A percentile compares a stretch with the other conserved stretches of the same genome.
Evolutionary conservation across 2,329 filamentous ascomycete species (phyloP).

Genomic region (Fusarium chaquense): DNA sequence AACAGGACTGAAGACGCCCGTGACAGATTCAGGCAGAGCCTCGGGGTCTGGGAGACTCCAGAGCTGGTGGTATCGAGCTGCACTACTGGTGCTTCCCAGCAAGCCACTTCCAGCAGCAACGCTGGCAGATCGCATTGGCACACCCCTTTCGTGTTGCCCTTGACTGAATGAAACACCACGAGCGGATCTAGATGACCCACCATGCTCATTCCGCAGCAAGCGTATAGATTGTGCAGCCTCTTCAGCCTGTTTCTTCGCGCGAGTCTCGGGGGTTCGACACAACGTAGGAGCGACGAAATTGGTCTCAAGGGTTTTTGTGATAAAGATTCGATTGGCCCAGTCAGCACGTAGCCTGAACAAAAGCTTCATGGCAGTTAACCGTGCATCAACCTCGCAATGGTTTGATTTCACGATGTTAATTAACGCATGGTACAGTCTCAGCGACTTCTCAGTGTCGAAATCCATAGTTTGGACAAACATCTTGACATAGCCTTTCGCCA

Average conservation of each 20-base stretch:
- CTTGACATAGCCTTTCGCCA: slow-evolving; percentile 76
- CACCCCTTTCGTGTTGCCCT: slow-evolving; percentile 58
- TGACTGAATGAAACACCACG: slow-evolving; percentile 68
- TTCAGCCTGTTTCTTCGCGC: slow-evolving; percentile 64
- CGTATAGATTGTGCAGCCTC: slow-evolving; percentile 62
- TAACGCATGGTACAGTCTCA: slow-evolving; percentile 71
- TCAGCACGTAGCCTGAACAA: slow-evolving; percentile 87
- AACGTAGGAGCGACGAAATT: slow-evolving; percentile 78
- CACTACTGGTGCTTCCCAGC: slow-evolving; percentile 48
- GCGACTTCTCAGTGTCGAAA: slow-evolving; percentile 72
- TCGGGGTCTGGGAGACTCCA: slow-evolving; percentile 70
- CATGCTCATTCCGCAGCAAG: slow-evolving; percentile 59
- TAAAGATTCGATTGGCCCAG: slow-evolving; percentile 79
- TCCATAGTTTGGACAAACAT: slow-evolving; percentile 83
- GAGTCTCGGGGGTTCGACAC: slow-evolving; percentile 70
- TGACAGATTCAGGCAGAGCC: slow-evolving; percentile 64
- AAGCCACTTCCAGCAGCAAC: slow-evolving; percentile 50
- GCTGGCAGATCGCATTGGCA: slow-evolving; percentile 58
- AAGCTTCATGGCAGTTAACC: slow-evolving; percentile 79
- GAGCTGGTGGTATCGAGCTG: slow-evolving; percentile 61
- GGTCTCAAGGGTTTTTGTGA: slow-evolving; percentile 77
- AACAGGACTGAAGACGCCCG: slow-evolving; percentile 62
- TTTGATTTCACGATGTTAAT: slow-evolving; percentile 72
- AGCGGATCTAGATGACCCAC: slow-evolving; percentile 54
- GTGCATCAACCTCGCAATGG: slow-evolving; percentile 74